Conservation (phyloP, 78 protist species). For the Mastigamoeba balamuthi region DNA sequence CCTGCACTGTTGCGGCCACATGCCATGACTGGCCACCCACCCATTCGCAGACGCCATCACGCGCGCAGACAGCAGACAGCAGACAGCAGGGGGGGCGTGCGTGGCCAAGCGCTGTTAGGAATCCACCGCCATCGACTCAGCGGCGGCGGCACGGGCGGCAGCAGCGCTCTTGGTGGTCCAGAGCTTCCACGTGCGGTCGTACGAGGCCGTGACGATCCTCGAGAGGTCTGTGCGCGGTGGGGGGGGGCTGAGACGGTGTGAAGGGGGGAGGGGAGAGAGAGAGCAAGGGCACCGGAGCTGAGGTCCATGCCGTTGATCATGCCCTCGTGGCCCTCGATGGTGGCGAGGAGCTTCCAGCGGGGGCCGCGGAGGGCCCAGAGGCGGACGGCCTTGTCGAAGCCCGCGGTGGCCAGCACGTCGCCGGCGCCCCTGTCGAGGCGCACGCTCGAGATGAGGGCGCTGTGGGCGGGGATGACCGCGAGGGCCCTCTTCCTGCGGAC, state of each 20-base stretch:
- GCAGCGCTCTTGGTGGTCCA: too few species aligned
- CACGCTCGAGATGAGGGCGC: conserved; percentile 36
- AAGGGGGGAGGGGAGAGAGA: not conserved
- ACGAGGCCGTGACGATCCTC: not conserved
- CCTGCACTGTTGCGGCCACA: too few species aligned
- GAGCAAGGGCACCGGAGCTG: too few species aligned
- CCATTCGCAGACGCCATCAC: too few species aligned
- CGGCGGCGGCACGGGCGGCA: too few species aligned
- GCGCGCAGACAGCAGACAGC: too few species aligned
- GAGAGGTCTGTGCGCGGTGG: not conserved
- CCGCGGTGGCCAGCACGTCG: not conserved
- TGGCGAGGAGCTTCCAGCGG: not conserved
- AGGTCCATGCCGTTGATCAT: too few species aligned
- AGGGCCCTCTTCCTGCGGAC: conserved; percentile 21
- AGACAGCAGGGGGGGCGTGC: too few species aligned
- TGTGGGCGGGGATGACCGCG: conserved; percentile 49
- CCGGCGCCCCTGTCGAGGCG: not conserved
- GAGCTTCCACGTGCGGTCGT: not conserved
- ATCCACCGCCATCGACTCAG: too few species aligned
- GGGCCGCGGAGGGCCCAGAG: not conserved
- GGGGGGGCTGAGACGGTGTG: not conserved
- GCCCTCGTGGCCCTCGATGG: not conserved
- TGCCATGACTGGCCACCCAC: too few species aligned
- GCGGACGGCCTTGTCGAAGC: not conserved
- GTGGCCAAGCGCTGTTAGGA: too few species aligned